A percentile compares a stretch with the other conserved stretches of the same genome.
These are phyloP conservation scores for Wilcoxina mikolae DNA, from an alignment of 495 filamentous ascomycete species.

Conservation along the genomic window DNA sequence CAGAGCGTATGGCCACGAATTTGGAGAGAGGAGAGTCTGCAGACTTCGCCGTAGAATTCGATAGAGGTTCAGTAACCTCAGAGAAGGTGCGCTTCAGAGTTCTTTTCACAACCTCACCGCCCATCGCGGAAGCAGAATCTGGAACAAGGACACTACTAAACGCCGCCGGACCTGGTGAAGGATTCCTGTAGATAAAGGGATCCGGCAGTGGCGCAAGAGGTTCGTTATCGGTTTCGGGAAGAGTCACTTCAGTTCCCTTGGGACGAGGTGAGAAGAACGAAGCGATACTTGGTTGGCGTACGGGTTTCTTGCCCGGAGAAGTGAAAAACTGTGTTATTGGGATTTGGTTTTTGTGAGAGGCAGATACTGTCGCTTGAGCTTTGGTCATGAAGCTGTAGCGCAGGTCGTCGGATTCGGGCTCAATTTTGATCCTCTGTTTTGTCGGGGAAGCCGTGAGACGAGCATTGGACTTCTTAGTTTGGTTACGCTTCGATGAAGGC, in stretches of 20 bases:
- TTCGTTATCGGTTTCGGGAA: background rate
- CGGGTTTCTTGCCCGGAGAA: conserved; percentile 5
- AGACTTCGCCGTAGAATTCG: too few species aligned
- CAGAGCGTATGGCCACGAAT: too few species aligned
- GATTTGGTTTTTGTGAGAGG: conserved; percentile 5
- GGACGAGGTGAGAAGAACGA: background rate
- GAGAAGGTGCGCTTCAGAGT: too few species aligned
- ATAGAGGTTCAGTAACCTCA: too few species aligned
- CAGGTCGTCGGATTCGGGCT: background rate
- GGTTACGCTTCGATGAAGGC: too few species aligned
- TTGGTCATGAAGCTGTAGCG: background rate
- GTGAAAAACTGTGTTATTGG: conserved; percentile 10
- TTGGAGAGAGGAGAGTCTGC: too few species aligned
- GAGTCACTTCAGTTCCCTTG: background rate
- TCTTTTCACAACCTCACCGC: too few species aligned
- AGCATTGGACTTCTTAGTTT: too few species aligned
- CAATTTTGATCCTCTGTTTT: background rate
- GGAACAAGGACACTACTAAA: too few species aligned
- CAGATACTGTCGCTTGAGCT: conserved; percentile 5
- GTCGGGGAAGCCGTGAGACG: background rate
- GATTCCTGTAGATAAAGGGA: background rate
- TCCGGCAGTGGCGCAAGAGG: conserved; percentile 3
- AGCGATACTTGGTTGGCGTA: background rate
- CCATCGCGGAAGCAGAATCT: too few species aligned
- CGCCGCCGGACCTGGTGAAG: background rate